Evolutionary conservation across 164 flowering plant species (phyloP), one percentile per base, ranked within the genome.

Genomic region (Chloranthus sessilifolius): DNA sequence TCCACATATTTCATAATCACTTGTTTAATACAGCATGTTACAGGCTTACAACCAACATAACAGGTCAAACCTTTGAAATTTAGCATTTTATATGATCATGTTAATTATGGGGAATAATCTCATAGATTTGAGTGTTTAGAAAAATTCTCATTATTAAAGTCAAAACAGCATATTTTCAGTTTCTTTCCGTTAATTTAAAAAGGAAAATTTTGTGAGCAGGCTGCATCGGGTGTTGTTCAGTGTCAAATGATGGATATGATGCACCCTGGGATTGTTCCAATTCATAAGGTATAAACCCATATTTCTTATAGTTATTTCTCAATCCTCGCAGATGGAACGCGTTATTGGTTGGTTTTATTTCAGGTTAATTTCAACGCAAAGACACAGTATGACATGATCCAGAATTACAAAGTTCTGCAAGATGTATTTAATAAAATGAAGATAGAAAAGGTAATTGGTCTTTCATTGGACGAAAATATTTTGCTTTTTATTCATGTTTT

Each of bases 161-260:
- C n/a, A n/a, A n/a, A n/a, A n/a, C n/a, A n/a, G n/a, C n/a, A n/a
- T n/a, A n/a, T n/a, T n/a, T n/a, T n/a, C n/a, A n/a, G n/a, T n/a
- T n/a, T n/a, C n/a, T n/a, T n/a, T n/a, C n/a, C n/a, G n/a, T n/a
- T n/a, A n/a, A 10, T 8, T 22, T 24, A 1, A 15, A 17, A 24
- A 2, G 5, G 11, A 42, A 40, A 44, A 44, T 10, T 31, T 34
- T 62, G 5, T 56, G 43, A 31, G 12, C 58, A 89, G 97, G 97
- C 90, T 61, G 90, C 94, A 25, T 84, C 95, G 17, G 97, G 97
- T 54, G 95, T 95, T 53, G 81, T 84, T 34, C 97, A 86, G 39
- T 89, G 97, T 59, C 97, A 89, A 70, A 68, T 89, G 90, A 74
- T 89, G 65, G 97, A 89, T 64, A 80, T 82, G 88, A 79, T 76